Base-by-base conservation (phyloP, 768 basidiomycete genomes). In the Pisolithus marmoratus region DNA sequence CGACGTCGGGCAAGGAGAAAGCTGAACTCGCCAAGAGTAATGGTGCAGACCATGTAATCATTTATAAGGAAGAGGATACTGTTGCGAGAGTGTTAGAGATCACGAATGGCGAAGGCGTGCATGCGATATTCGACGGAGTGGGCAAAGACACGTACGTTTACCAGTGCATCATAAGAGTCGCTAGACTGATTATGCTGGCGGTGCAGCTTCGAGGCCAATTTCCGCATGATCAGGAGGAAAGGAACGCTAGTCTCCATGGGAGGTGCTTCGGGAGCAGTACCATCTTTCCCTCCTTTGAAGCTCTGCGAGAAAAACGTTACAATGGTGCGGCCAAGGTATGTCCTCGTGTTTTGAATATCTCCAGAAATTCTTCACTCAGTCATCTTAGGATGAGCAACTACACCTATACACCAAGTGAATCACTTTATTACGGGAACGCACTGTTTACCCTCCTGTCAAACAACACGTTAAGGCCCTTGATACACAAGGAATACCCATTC, bases 61-160 rank as follows among this genome's bases (percentile, higher is more conserved):
- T 93, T 38, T 93, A 92, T 67, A 80, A 79, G 11, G 73, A 77
- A 43, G 88, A 90, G 61, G 78, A 90, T 54, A 85, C 85, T 0
- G 84, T 89, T 9, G 63, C 85, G 57, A 77, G 83, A 44, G 88
- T 90, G 15, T 64, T 85, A 48, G 83, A 87, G 59, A 68, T 92
- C 49, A 92, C 91, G 0, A 81, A 81, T 38, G 89, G 88, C 7
- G 76, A 83, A 58, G 90, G 91, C 14, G 89, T 93, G 4, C 80
- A 95, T 56, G 94, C 82, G 12, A 80, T 92, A 22, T 95, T 87
- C 61, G 95, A 99, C 60, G 95, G 95, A 23, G 92, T 99, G n/a
- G 95, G 95, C 2, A 94, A 90, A 73, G 89, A 92, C 65, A 97
- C 94, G 80, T 94, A 20, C 12, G 31, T 4, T 14, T 17, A 4